Evolutionary conservation across 129 eudicot genomes (phyloP), one percentile per base, ranked within the genome.

Genomic region (Centrapalus pauciflorus): DNA sequence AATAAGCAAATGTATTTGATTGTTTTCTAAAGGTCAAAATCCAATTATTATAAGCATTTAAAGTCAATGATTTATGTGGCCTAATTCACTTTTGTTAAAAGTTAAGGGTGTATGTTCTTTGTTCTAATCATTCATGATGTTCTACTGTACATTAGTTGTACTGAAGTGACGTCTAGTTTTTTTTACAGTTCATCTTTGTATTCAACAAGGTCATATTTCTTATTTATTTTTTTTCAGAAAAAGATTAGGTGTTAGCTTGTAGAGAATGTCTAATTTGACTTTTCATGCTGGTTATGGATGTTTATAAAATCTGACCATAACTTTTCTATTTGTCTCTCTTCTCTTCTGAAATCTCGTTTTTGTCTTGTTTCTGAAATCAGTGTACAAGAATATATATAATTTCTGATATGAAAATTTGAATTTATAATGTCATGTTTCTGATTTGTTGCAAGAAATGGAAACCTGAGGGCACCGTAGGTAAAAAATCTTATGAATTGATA

Each of bases 201-300:
- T 57, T 67, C 79, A 75, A 66, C 67, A 25, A 43, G 12, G 17
- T 33, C 16, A 64, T 40, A 13, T 59, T 56, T 67, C 71, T 54
- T 25, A 34, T 67, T 62, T 55, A 20, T n/a, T 62, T 33, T 41
- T n/a, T 41, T 24, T 8, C 2, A 23, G 73, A 38, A 20, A 66
- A 69, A 46, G 73, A 73, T 79, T 65, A 51, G 58, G 48, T 70
- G 26, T 43, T 48, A 46, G 73, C 52, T 9, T 14, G 52, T 57
- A 41, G 64, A 55, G 73, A 78, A 87, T 88, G 87, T 90, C 90
- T 77, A 58, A 59, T 78, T 49, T 63, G 61, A 69, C 77, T 69
- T 75, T 61, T 77, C 56, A 29, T 14, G 65, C 90, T 84, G 64
- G 64, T 54, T 73, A 80, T 81, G 82, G 79, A 66, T 70, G 81